These are phyloP conservation scores for Trifolium fragiferum DNA, from an alignment of 306 rosid genomes.

Conservation along the genomic window DNA sequence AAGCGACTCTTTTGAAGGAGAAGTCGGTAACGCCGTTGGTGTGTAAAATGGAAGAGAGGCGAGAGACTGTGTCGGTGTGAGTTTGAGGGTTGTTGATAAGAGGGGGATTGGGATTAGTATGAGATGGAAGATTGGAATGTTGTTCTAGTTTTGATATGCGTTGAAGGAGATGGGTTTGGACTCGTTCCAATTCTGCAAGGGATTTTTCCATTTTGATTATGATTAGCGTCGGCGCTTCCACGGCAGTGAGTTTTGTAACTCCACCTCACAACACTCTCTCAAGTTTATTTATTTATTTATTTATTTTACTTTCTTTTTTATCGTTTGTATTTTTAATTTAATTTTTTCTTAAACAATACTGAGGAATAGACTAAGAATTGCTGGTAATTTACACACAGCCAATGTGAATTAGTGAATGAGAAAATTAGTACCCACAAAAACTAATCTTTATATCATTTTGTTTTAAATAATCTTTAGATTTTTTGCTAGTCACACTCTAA, in stretches of 20 bases:
- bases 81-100: conserved; percentile 33
- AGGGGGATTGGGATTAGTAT: neutral
- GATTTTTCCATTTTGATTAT: conserved; percentile 53
- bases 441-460: too few species aligned
- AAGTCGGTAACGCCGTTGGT: conserved; percentile 61
- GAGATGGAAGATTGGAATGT: conserved; percentile 30
- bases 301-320: too few species aligned
- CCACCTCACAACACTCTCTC: too few species aligned
- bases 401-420: too few species aligned
- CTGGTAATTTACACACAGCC: too few species aligned
- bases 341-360: too few species aligned
- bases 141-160: conserved; percentile 69
- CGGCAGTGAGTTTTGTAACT: neutral
- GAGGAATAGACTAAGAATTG: too few species aligned
- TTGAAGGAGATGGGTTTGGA: conserved; percentile 51
- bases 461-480: too few species aligned
- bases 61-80: conserved; percentile 56
- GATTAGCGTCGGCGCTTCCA: conserved; percentile 12
- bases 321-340: too few species aligned
- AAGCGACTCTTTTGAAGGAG: conserved; percentile 73
- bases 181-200: conserved; percentile 56
- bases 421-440: too few species aligned
- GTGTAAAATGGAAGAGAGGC: conserved; percentile 71
- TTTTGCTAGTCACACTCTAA: too few species aligned
- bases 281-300: too few species aligned